These are phyloP conservation scores for Hygrocybe punicea DNA, from an alignment of 768 basidiomycete genomes.

Conservation along the genomic window DNA sequence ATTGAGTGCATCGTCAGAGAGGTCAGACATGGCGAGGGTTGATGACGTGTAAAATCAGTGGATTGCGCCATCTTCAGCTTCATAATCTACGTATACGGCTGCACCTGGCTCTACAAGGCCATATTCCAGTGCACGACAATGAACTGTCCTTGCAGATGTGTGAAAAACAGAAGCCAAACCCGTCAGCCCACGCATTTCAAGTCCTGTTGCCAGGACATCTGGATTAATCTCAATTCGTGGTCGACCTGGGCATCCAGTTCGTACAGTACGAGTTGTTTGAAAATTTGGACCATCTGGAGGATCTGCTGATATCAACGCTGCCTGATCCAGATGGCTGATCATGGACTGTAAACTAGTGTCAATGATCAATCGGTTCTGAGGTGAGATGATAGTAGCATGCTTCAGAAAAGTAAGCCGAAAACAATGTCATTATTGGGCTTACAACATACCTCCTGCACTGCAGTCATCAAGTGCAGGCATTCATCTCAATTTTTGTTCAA, in stretches of 20 bases:
- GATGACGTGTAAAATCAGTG: constrained; percentile 9
- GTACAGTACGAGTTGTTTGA: too few relatives aligned
- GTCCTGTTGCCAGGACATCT: constrained; percentile 18
- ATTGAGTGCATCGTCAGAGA: constrained; percentile 26
- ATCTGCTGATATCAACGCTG: too few relatives aligned
- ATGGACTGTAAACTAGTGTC: too few relatives aligned
- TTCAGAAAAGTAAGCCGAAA: background rate
- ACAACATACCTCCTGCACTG: background rate
- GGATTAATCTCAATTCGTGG: constrained; percentile 29
- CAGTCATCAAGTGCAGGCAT: too few relatives aligned
- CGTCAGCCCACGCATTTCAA: constrained; percentile 19
- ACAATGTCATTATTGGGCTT: too few relatives aligned
- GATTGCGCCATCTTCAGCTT: constrained; percentile 14
- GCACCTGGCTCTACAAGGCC: constrained; percentile 20
- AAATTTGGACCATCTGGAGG: too few relatives aligned
- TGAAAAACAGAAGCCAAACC: constrained; percentile 12
- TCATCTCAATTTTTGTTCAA: too few relatives aligned
- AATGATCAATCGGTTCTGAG: too few relatives aligned
- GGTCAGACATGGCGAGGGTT: constrained; percentile 9
- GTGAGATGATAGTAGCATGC: too few relatives aligned
- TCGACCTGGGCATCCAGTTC: constrained; percentile 16
- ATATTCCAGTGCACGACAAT: constrained; percentile 18
- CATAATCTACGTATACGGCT: constrained; percentile 11
- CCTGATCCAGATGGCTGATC: too few relatives aligned
- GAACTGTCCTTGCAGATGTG: constrained; percentile 13